These are phyloP conservation scores for Citrus medica DNA, from an alignment of 345 rosid genomes.

Conservation along the genomic window DNA sequence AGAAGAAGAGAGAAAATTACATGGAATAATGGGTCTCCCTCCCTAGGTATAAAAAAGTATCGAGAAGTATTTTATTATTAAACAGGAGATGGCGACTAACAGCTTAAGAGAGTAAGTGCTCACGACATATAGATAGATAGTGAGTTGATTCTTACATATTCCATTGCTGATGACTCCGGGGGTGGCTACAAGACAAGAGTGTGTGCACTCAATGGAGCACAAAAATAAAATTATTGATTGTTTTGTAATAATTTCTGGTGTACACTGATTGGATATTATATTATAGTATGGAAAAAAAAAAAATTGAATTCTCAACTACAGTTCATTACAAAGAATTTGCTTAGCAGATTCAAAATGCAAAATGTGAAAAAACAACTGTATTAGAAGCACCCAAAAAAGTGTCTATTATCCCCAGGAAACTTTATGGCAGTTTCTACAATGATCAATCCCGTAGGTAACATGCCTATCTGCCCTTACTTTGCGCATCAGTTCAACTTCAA, in stretches of 20 bases:
- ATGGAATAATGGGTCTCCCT: no score
- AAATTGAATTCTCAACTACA: conserved; percentile 14
- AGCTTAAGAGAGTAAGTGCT: no score
- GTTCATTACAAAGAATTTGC: conserved; percentile 24
- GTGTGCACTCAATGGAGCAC: no score
- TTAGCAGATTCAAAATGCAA: conserved; percentile 8
- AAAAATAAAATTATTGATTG: neutral
- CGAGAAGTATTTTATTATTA: no score
- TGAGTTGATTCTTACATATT: no score
- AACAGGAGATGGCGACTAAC: no score
- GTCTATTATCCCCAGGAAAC: conserved; percentile 12
- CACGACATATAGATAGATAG: no score
- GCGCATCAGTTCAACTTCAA: conserved; percentile 3
- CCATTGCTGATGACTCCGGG: no score
- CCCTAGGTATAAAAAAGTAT: no score
- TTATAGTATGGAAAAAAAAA: no score
- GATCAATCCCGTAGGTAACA: neutral
- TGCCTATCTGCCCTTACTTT: conserved; percentile 1
- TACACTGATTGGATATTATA: neutral
- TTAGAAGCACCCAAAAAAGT: conserved; percentile 5
- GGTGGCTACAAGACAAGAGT: no score
- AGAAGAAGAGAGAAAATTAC: neutral
- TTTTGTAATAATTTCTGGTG: neutral
- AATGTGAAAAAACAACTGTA: neutral
- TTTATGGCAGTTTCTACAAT: conserved; percentile 12